phyloP scores from a whole-genome alignment of 2,329 filamentous ascomycete genomes.

The Didymella exigua region DNA sequence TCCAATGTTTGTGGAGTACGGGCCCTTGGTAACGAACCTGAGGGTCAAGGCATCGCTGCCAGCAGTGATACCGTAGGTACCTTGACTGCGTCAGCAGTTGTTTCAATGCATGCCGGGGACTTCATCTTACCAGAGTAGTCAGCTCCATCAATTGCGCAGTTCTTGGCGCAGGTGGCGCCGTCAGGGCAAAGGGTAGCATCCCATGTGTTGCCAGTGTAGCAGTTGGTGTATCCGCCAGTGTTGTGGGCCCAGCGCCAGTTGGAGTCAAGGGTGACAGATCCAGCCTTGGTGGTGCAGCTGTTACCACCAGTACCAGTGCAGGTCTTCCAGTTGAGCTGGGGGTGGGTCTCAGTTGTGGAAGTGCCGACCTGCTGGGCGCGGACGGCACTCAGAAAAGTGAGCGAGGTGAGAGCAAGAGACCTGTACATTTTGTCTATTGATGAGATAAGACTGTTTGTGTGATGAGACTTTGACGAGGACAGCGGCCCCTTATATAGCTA shows the following conservation, averaged over 20 bases:
- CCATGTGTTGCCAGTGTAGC: conserved; percentile 56
- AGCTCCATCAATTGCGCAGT: conserved; percentile 52
- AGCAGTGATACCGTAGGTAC: conserved; percentile 58
- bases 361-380: conserved; percentile 52
- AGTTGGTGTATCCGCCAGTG: conserved; percentile 54
- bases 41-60: conserved; percentile 59
- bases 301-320: conserved; percentile 49
- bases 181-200: conserved; percentile 50
- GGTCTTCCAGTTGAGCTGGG: conserved; percentile 47
- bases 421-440: conserved; percentile 47
- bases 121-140: conserved; percentile 46
- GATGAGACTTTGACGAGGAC: conserved; percentile 19
- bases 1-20: conserved; percentile 51
- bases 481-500: conserved; percentile 36
- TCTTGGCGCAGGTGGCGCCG: conserved; percentile 45
- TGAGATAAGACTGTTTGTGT: conserved; percentile 36
- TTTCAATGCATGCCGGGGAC: not conserved
- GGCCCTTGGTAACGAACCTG: conserved; percentile 62
- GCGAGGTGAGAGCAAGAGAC: conserved; percentile 47
- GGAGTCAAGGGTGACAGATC: conserved; percentile 51
- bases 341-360: conserved; percentile 49
- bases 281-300: conserved; percentile 47
- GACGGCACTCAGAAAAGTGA: conserved; percentile 49
- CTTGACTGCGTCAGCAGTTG: conserved; percentile 10
- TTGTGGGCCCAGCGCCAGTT: conserved; percentile 60